phyloP scores from a whole-genome alignment of 352 stramenopile genomes.

The Pythium oligandrum region DNA sequence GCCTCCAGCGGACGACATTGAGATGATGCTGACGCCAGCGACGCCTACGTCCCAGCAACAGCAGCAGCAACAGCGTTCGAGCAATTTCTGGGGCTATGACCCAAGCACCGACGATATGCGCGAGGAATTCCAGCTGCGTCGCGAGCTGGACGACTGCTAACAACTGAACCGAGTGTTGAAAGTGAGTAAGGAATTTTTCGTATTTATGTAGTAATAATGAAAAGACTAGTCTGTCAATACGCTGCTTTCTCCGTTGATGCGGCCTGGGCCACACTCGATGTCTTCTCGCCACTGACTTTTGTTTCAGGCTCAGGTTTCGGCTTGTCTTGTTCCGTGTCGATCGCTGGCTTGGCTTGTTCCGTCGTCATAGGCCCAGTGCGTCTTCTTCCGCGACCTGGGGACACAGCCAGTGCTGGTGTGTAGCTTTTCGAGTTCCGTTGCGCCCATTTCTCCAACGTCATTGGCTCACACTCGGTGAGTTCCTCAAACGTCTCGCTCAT shows the following conservation, averaged over 20 bases:
- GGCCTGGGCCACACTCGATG: no score
- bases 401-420: conserved; percentile 28
- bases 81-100: not conserved
- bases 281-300: no score
- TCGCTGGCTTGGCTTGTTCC: no score
- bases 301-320: no score
- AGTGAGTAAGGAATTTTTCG: conserved; percentile 2
- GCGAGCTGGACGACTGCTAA: conserved; percentile 19
- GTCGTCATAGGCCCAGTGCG: not conserved
- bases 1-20: not conserved
- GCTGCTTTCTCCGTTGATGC: not conserved
- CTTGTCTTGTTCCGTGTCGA: no score
- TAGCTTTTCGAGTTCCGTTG: conserved; percentile 40
- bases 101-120: not conserved
- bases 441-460: conserved; percentile 52
- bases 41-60: not conserved
- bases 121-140: conserved; percentile 15
- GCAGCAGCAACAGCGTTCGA: not conserved
- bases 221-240: no score
- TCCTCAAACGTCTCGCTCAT: conserved; percentile 44
- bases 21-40: not conserved
- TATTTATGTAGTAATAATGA: not conserved
- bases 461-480: conserved; percentile 43
- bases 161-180: no score
- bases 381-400: conserved; percentile 3